Evolutionary conservation across 768 basidiomycete species (phyloP), one percentile per base, ranked within the genome.

Genomic region (Agaricus subrufescens): DNA sequence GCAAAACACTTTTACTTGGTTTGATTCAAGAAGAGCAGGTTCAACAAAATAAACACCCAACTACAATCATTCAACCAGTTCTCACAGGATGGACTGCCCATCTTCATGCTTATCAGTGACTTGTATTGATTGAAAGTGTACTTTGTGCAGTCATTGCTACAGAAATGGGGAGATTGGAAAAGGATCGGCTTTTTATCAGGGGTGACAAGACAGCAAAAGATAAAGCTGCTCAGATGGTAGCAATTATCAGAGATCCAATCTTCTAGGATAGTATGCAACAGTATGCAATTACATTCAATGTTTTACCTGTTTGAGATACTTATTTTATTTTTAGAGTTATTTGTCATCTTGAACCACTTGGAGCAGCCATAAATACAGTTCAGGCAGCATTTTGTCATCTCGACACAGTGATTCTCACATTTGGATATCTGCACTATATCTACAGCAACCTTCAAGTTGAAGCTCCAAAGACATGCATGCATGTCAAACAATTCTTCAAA

Each of bases 61-160:
- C 67, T 0, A 51, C 66, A n/a, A 62, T 75, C 11, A 69, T 75
- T 23, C 60, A 60, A 9, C 67, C 73, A 26, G 68, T 73, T 31
- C 59, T 71, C 23, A 73, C 69, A 6, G 52, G 63, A 3, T 76
- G 74, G 74, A 69, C 71, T 1, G 64, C 73, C 7, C 69, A 70
- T 56, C 73, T 69, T 29, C 48, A 58, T 25, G 60, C 62, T 3
- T 66, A 53, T 49, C 15, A 50, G 7, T 59, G 46, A 3, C 58
- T 63, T 37, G 51, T 61, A n/a, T 37, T 47, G 5, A 27, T 59
- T 29, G 45, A 57, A 38, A 19, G 34, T 19, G n/a, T 23, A 14
- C 15, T 61, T 39, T 27, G 34, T 39, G 5, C 27, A 39, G 11
- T 43, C 5, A 14, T 43, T 12, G 12, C 42, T 14, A 43, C 42